Base-by-base conservation (phyloP, 2,329 filamentous ascomycete species). In the Colletotrichum camelliae region DNA sequence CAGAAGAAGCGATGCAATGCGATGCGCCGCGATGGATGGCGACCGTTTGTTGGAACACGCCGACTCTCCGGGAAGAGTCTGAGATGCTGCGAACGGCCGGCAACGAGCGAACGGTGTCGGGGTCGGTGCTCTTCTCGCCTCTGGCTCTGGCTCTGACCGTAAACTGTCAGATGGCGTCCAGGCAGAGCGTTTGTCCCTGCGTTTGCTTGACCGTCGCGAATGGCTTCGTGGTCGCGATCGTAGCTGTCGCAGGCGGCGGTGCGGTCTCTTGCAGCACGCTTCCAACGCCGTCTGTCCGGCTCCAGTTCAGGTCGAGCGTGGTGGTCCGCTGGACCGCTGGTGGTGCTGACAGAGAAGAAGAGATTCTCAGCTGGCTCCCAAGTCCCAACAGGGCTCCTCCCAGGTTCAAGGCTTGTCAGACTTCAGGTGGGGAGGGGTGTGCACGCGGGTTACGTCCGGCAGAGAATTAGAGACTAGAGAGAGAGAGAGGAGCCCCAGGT, bases 1-100 rank as follows among this genome's bases (percentile, higher is more conserved):
- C 24, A 62, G 60, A 29, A 35, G 62, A 29, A 21, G 60, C 60
- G 60, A 62, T 21, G 60, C n/a, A 31, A 65, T 43, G 35, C 33
- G 35, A 64, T 21, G 39, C 27, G 39, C 37, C 64, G 27, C 48
- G 58, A 71, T 71, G 58, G 58, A 62, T 70, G 31, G 39, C 60
- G 68, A 61, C 64, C 74, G 74, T 74, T 74, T 74, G 70, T 52
- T 76, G 74, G 74, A 76, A 74, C 70, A 74, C 74, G 65, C 74
- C 74, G 74, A 43, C 65, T 37, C 37, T 58, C 35, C 35, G n/a
- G 24, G 9, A 33, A 72, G 31, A 31, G 29, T 70, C 39, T 24
- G 55, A 60, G 58, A 62, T 74, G 58, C 67, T 64, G 67, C 35
- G 37, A 39, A 58, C 48, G 52, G 66, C 55, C 48, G 43, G 29